Base-by-base conservation (phyloP, 306 rosid genomes). In the Cucumis sativus region DNA sequence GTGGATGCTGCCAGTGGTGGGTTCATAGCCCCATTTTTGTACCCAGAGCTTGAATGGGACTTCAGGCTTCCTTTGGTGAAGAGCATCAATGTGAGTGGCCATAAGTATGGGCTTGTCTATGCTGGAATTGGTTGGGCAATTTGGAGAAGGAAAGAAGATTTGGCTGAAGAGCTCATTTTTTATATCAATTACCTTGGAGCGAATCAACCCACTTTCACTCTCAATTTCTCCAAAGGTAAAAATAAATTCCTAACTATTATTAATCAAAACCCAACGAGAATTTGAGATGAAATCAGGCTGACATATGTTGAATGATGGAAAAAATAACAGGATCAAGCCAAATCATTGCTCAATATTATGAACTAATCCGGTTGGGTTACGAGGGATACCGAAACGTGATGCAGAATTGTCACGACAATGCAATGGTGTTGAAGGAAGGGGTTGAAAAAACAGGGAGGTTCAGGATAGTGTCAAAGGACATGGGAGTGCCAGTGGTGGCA, bases 401-500 rank as follows among this genome's bases (percentile, higher is more conserved):
- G 79, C 71, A 77, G 12, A 77, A 77, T 4, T 77, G 79, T n/a
- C 79, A n/a, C 12, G 79, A 77, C 40, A 61, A 77, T 7, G 71
- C 71, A 16, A 77, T 45, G 59, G 71, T 62, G 9, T 4, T 77
- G 8, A 77, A 49, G 56, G 62, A 77, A 62, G 79, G 79, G 7
- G 28, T 77, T 6, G 73, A 77, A 18, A 77, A 47, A 5, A 59
- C 79, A 2, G 79, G 79, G 45, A 40, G 73, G 3, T 77, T 77
- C 61, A 77, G 28, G 43, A 74, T 60, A 40, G 60, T 23, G 30
- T 76, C 76, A 0, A 54, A 80, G 76, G 77, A 51, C 8, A 20
- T n/a, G 30, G 81, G 76, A 52, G 78, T 82, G 45, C 80, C 81
- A 0, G 66, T 77, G 71, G 79, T 77, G 59, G 79, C 79, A 0